These are phyloP conservation scores for Globisporangium carolinianum DNA, from an alignment of 352 stramenopile species.

Conservation along the genomic window DNA sequence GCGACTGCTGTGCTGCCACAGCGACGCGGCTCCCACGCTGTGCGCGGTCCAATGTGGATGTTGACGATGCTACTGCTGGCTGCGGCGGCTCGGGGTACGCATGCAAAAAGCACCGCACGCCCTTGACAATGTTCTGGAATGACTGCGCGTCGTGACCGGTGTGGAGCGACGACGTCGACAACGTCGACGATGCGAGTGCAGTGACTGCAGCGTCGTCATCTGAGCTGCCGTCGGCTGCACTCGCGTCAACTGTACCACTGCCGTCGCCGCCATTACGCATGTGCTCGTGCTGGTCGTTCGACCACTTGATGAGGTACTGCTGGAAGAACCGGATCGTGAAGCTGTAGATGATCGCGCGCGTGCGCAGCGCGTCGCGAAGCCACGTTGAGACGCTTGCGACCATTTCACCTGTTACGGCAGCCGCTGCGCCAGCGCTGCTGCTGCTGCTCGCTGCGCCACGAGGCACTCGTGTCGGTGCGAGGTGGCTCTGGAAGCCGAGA, in stretches of 20 bases:
- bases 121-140: slow-evolving; percentile 78
- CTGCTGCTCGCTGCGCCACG: slow-evolving; percentile 8
- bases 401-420: slow-evolving; percentile 23
- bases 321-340: slow-evolving; percentile 80
- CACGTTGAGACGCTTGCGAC: slow-evolving; percentile 44
- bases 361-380: slow-evolving; percentile 47
- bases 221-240: slow-evolving; percentile 6
- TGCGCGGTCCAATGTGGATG: neutral
- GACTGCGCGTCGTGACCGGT: slow-evolving; percentile 31
- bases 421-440: neutral
- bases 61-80: neutral
- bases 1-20: slow-evolving; percentile 12
- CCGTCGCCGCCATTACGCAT: neutral
- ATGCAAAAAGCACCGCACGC: slow-evolving; percentile 63
- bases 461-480: slow-evolving; percentile 9
- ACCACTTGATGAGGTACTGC: slow-evolving; percentile 57
- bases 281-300: slow-evolving; percentile 24
- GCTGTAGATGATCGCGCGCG: slow-evolving; percentile 53
- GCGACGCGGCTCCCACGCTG: slow-evolving; percentile 9
- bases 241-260: neutral
- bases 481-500: slow-evolving; percentile 43
- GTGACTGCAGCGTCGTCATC: slow-evolving; percentile 11
- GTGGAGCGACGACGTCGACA: slow-evolving; percentile 10
- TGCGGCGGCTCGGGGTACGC: slow-evolving; percentile 35
- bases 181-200: slow-evolving; percentile 1